Evolutionary conservation across 1,284 basidiomycete species (phyloP), one percentile per base, ranked within the genome.

Genomic region (Cutaneotrichosporon cavernicola): DNA sequence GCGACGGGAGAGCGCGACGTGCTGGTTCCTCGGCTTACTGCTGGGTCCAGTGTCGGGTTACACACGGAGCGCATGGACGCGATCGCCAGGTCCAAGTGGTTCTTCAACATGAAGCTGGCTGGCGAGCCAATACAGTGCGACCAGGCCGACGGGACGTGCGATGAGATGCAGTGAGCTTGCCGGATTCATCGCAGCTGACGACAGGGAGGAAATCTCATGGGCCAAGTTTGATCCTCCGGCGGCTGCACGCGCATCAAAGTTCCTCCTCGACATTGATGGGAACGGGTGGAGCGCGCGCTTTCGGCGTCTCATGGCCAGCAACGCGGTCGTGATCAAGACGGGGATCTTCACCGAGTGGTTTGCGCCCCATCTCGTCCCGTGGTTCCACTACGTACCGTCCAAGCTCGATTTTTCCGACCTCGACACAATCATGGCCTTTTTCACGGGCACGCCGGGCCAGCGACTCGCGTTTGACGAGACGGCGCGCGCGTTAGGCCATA

Each of bases 251-350:
- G n/a, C 21, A 34, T 58, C 63, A 61, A 63, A 66, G 61, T 67
- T 71, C 53, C 60, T 68, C 21, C 62, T 75, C 40, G 74, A 73
- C 61, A 73, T 81, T 21, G 80, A 81, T 65, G 81, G 83, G 1
- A 83, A 83, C 68, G 81, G 79, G 2, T 82, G 80, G 81, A 78
- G 75, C 63, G 76, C 75, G 7, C 74, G 76, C 26, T 78, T 80
- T 67, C 64, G 73, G 11, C 65, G 71, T 5, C 69, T 84, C 32
- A 81, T 83, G 79, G 75, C 74, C 38, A 82, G 80, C 40, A 82
- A 81, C 60, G 79, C 79, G 13, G 69, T 82, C 14, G 79, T 82
- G n/a, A 75, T 84, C 72, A 84, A 84, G 63, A 72, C 76, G n/a
- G 78, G 76, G 16, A 74, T 81, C 55, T 80, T 80, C 64, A 76